Percentiles rank a stretch among this genome's conserved stretches.
Evolutionary conservation across 129 eudicot species (phyloP).

Genomic region (Oenanthe sinensis): DNA sequence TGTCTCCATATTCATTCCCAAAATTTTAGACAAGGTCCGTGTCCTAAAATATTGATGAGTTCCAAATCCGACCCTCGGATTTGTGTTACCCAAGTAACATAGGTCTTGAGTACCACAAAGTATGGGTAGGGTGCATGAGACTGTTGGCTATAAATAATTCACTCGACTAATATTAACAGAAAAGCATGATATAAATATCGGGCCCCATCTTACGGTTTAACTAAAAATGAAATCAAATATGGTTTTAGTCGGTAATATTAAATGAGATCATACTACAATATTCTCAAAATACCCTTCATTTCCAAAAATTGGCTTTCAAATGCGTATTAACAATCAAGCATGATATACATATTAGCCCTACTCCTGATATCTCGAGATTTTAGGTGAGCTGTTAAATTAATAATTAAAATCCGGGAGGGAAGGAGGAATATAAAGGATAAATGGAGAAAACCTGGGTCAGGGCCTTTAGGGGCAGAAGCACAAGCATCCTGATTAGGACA

Average conservation of each 20-base stretch:
- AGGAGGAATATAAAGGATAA: neutral
- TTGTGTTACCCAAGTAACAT: too few relatives aligned
- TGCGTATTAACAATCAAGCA: neutral
- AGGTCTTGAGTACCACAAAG: neutral
- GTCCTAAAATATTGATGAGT: too few relatives aligned
- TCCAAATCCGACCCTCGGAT: too few relatives aligned
- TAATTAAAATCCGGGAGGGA: neutral
- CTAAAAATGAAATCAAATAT: neutral
- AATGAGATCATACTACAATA: neutral
- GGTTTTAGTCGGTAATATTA: neutral
- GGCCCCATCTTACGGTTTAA: neutral
- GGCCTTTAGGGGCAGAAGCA: constrained; percentile 98
- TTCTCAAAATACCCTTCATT: neutral
- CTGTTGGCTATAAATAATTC: neutral
- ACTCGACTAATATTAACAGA: neutral
- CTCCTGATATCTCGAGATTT: neutral
- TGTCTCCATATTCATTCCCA: too few relatives aligned
- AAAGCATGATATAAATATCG: neutral
- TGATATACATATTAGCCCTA: too few relatives aligned
- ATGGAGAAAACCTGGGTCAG: constrained; percentile 49
- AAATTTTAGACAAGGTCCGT: too few relatives aligned
- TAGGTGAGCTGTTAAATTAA: neutral
- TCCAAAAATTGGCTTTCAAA: too few relatives aligned
- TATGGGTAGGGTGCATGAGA: neutral
- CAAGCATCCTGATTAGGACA: constrained; percentile 94